Base-by-base conservation (phyloP, 2,329 filamentous ascomycete species). In the Penicillium oxalicum region DNA sequence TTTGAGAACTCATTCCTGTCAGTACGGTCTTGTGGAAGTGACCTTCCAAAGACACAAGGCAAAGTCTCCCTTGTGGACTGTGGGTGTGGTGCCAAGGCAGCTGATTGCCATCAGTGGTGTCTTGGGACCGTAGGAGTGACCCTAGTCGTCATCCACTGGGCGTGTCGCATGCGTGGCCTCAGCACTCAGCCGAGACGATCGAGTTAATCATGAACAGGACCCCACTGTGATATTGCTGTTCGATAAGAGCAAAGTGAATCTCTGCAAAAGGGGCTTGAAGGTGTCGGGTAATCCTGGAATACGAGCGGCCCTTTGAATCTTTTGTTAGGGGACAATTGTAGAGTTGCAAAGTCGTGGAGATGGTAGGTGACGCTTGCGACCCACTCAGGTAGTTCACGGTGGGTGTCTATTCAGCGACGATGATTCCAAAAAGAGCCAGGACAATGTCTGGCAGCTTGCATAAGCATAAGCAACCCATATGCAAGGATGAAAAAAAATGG, bases 1-100 rank as follows among this genome's bases (percentile, higher is more conserved):
- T 65, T 59, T 66, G 64, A 57, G 66, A 68, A 70, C 61, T 72
- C 70, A 72, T 72, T 65, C 67, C 69, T 66, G 54, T 55, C 53
- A 59, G 53, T 49, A 40, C 52, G 45, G 47, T 44, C 39, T 45
- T 44, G 53, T 42, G 45, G 53, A 52, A 49, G 48, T 47, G 32
- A 45, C 37, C 41, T 37, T 54, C 50, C 49, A 52, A 57, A 53
- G 50, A 48, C 47, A 46, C 46, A 49, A 52, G 52, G 57, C 44
- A 45, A 61, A 55, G 54, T 54, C 55, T 59, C 59, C 56, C n/a
- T n/a, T n/a, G n/a, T n/a, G n/a, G n/a, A n/a, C n/a, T 53, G 46
- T 57, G 52, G 48, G 50, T 59, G 54, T 59, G 18, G 18, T 57
- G 58, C 61, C 58, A 62, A 65, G 64, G 61, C 18, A 62, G 59